A percentile compares a stretch with the other conserved stretches of the same genome.
Evolutionary conservation across 768 basidiomycete genomes (phyloP).

Genomic region (Lentinula lateritia): DNA sequence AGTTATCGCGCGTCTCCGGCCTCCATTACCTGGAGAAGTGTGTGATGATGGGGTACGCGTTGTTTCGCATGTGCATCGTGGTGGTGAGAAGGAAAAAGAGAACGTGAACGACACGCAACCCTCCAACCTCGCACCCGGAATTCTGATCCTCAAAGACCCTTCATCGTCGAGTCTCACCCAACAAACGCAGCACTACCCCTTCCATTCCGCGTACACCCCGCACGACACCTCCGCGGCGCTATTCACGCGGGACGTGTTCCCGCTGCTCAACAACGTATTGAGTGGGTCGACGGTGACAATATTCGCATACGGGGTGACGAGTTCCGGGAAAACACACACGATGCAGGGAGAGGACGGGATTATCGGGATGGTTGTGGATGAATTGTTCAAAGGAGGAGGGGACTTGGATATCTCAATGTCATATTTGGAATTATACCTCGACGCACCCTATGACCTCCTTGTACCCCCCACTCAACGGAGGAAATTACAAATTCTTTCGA

Average conservation of each 20-base stretch:
- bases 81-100: neutral
- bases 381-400: neutral
- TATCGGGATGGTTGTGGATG: slow-evolving; percentile 75
- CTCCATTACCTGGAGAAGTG: neutral
- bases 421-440: slow-evolving; percentile 90
- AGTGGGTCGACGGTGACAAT: slow-evolving; percentile 58
- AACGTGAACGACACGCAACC: neutral
- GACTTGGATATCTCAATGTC: slow-evolving; percentile 23
- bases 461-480: slow-evolving; percentile 46
- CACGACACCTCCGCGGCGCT: neutral
- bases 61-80: neutral
- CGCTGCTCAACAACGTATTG: neutral
- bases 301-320: slow-evolving; percentile 89
- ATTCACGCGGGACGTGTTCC: neutral
- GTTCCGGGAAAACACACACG: slow-evolving; percentile 88
- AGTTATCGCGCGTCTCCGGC: neutral
- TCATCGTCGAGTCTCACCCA: neutral
- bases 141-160: neutral
- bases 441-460: slow-evolving; percentile 87
- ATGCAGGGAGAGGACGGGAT: slow-evolving; percentile 87
- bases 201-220: slow-evolving; percentile 2
- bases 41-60: neutral
- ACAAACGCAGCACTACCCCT: slow-evolving; percentile 1
- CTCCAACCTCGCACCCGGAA: neutral
- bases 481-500: slow-evolving; percentile 44